Percentiles rank a stretch among this genome's conserved stretches.
These are phyloP conservation scores for Chlamydomonas eustigma DNA, from an alignment of 139 green algal genomes.

Conservation along the genomic window DNA sequence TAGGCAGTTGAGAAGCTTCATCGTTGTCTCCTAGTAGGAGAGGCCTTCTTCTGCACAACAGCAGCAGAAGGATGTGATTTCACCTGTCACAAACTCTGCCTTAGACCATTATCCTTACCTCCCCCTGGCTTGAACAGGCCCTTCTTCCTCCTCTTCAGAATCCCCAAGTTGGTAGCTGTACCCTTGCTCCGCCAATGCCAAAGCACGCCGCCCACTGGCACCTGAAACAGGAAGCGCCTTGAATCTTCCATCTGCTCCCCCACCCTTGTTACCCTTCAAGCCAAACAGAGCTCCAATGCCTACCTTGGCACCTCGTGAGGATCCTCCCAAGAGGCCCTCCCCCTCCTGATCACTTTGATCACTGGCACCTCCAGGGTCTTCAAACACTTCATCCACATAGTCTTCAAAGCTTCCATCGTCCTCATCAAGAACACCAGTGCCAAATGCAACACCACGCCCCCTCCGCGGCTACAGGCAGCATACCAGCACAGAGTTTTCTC, in stretches of 20 bases:
- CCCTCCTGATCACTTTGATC: background rate
- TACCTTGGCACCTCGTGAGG: background rate
- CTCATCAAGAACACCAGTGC: constrained; percentile 57
- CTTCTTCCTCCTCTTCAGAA: constrained; percentile 11
- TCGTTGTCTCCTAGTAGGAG: background rate
- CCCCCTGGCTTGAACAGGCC: background rate
- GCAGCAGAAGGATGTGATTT: too few relatives aligned
- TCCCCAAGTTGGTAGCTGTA: constrained; percentile 14
- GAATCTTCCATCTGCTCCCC: background rate
- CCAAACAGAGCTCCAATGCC: background rate
- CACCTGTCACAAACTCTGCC: too few relatives aligned
- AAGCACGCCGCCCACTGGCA: background rate
- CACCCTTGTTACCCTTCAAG: background rate
- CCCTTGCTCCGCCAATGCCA: background rate
- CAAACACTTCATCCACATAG: constrained; percentile 54
- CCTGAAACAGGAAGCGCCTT: background rate
- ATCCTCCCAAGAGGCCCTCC: background rate
- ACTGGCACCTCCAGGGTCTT: background rate
- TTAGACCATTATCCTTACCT: too few relatives aligned
- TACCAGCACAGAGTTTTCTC: too few relatives aligned
- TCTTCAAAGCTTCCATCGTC: constrained; percentile 59
- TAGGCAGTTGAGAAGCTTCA: background rate
- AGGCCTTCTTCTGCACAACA: background rate
- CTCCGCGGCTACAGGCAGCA: background rate
- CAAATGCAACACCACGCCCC: constrained; percentile 71